Conservation (phyloP, 257 asterid species). For the Nicotiana sylvestris region DNA sequence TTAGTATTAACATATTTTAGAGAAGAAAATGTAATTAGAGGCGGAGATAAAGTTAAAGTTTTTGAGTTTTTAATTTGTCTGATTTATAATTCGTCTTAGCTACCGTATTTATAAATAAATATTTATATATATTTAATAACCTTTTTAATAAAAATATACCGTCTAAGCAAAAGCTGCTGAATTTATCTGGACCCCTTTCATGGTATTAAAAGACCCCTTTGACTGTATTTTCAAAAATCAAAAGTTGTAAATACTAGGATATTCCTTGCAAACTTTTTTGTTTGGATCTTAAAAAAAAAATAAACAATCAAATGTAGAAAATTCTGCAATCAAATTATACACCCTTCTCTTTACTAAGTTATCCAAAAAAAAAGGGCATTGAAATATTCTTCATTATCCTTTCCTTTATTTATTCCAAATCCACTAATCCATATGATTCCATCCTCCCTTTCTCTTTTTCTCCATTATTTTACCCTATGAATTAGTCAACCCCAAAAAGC, state of each 20-base stretch:
- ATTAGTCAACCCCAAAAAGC: not conserved
- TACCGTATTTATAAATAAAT: too few relatives aligned
- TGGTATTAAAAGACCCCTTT: not conserved
- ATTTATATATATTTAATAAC: too few relatives aligned
- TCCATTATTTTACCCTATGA: not conserved
- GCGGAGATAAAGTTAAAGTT: too few relatives aligned
- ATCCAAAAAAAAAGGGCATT: conserved; percentile 28
- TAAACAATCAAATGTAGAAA: not conserved
- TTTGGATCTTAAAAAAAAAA: not conserved
- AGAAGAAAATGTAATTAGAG: too few relatives aligned
- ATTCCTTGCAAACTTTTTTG: not conserved
- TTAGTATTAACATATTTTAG: too few relatives aligned
- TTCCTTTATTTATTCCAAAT: conserved; percentile 48
- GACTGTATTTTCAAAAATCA: not conserved
- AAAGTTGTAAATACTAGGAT: not conserved
- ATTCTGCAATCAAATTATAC: not conserved
- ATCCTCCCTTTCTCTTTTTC: not conserved
- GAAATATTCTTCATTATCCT: conserved; percentile 44
- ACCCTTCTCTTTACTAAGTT: not conserved
- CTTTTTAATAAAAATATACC: too few relatives aligned
- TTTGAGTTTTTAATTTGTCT: too few relatives aligned
- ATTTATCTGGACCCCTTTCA: too few relatives aligned
- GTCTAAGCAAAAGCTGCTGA: too few relatives aligned
- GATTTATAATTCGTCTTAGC: too few relatives aligned
- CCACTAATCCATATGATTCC: conserved; percentile 13